Base-by-base conservation (phyloP, 805 yeast genomes). In the Lipomyces starkeyi region DNA sequence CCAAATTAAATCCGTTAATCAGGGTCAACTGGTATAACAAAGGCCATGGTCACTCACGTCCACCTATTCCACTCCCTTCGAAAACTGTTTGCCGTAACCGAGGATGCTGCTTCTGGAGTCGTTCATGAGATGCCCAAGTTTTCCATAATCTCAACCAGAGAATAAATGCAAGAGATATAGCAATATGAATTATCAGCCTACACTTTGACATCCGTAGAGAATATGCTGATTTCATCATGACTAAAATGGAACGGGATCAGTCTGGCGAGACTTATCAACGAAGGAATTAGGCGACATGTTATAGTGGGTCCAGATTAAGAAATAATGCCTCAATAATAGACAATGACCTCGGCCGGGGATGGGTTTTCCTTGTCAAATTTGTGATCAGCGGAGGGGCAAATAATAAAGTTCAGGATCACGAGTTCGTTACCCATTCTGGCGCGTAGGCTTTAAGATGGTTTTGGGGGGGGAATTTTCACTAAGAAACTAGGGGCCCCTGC, bases 1-100 rank as follows among this genome's bases (percentile, higher is more conserved):
- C 32, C 17, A n/a, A 43, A n/a, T 43, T 8, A 8, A 35, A 14
- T 13, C 13, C 2, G 56, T 53, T 53, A 53, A 17, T 22, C 13
- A 8, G n/a, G 17, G 17, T 5, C 13, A 27, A 17, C 11, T 13
- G n/a, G 6, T 57, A 7, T 6, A 22, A 20, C 9, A 22, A 14
- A 20, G 2, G 59, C 20, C 4, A 22, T 6, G n/a, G 9, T 34
- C 17, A 57, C 59, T 27, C 59, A 57, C 59, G 25, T 32, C 59
- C 59, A n/a, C 59, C 59, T 29, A 20, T 37, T 57, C 59, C 59
- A 22, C 13, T 17, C 17, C 59, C 49, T n/a, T 57, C 59, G 25
- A 57, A 57, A n/a, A 57, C 20, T 13, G 59, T 57, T 34, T 32
- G 59, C 47, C 20, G 47, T 57, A 57, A 57, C 25, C 59, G 27